These are phyloP conservation scores for Blepharisma stoltei DNA, from an alignment of 73 alveolate genomes.

Conservation along the genomic window DNA sequence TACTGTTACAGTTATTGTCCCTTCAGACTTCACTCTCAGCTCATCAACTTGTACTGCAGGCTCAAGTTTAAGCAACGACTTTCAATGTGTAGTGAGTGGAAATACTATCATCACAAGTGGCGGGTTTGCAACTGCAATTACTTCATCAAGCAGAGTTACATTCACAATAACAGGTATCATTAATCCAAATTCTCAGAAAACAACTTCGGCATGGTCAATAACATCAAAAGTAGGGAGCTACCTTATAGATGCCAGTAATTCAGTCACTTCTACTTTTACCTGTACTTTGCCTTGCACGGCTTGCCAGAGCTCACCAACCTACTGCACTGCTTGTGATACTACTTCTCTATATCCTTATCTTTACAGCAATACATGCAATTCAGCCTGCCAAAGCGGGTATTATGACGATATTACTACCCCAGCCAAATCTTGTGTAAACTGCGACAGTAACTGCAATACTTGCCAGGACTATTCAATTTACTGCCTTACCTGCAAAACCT, in stretches of 20 bases:
- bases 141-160: neutral
- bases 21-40: neutral
- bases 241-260: neutral
- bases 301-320: neutral
- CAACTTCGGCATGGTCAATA: slow-evolving; percentile 26
- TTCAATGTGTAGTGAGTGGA: neutral
- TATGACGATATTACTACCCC: slow-evolving; percentile 21
- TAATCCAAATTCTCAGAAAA: neutral
- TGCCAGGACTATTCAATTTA: neutral
- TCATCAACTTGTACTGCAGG: neutral
- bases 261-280: slow-evolving; percentile 17
- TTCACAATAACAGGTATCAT: neutral
- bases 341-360: slow-evolving; percentile 6
- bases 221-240: slow-evolving; percentile 6
- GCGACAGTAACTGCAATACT: neutral
- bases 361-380: slow-evolving; percentile 10
- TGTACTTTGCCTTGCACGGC: slow-evolving; percentile 1
- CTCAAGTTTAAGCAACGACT: neutral
- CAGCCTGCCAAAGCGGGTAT: slow-evolving; percentile 13
- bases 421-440: neutral
- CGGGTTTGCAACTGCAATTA: neutral
- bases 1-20: neutral
- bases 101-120: neutral
- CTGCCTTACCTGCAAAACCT: neutral
- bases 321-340: slow-evolving; percentile 3